Conservation (phyloP, 352 stramenopile genomes). For the Pythium brachiatum region DNA sequence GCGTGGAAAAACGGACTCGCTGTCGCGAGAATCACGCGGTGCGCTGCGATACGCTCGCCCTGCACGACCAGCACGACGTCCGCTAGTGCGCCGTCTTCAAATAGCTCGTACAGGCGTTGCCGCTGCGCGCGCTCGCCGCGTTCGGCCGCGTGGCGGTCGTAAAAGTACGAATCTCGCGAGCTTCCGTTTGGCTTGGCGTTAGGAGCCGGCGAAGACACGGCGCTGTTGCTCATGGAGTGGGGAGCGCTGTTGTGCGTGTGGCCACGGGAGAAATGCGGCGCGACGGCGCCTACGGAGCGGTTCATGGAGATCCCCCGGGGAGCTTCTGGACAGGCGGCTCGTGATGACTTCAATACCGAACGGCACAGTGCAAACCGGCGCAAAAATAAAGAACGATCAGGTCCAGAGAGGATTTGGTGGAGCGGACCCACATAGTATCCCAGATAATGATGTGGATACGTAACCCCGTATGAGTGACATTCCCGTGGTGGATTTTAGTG, state of each 20-base stretch:
- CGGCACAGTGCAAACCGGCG: neutral
- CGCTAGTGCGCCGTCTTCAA: slow-evolving; percentile 44
- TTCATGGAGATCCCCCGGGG: neutral
- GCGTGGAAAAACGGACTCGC: slow-evolving; percentile 72
- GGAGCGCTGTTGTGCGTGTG: neutral
- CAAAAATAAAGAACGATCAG: slow-evolving; percentile 14
- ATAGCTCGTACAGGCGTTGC: slow-evolving; percentile 46
- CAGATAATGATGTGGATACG: neutral
- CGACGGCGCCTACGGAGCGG: neutral
- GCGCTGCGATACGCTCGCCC: slow-evolving; percentile 40
- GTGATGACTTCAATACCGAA: slow-evolving; percentile 21
- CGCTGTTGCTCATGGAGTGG: slow-evolving; percentile 29
- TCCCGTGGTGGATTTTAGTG: neutral
- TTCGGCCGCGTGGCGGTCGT: neutral
- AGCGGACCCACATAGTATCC: neutral
- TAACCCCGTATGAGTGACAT: slow-evolving; percentile 5
- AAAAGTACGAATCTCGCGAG: neutral
- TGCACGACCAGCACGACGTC: slow-evolving; percentile 66
- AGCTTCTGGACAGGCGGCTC: neutral
- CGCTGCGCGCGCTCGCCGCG: slow-evolving; percentile 31
- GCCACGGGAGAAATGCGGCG: neutral
- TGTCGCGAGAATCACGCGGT: slow-evolving; percentile 60
- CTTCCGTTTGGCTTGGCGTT: slow-evolving; percentile 1
- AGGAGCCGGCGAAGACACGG: slow-evolving; percentile 10
- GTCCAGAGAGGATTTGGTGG: slow-evolving; percentile 3